Evolutionary conservation across 805 yeast genomes (phyloP), one percentile per base, ranked within the genome.

Genomic region (Schwanniomyces pseudopolymorphus): DNA sequence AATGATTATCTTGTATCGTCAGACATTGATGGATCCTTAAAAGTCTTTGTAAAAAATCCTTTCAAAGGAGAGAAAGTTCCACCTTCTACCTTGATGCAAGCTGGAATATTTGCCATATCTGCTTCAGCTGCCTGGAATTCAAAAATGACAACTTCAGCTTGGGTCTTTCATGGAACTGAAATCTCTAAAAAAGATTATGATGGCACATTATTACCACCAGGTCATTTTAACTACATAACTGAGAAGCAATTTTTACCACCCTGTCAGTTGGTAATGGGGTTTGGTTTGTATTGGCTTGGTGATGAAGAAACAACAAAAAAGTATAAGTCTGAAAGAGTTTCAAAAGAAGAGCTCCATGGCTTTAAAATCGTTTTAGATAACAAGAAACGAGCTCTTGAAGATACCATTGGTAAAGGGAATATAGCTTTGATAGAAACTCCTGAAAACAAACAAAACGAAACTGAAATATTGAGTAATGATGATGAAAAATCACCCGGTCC

Each of bases 101-200:
- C 98, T 0, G 96, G 96, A 10, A 79, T 87, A 5, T 85, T 85
- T 53, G 79, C 95, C n/a, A 75, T 89, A 51, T 79, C 91, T 19
- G 77, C 92, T 0, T 85, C 96, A 7, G 82, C 78, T 36, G 96
- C 96, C 0, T 94, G 99, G 99, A 91, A 85, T 33, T 79, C 85
- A 44, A 92, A 91, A 61, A 76, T 85, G 25, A 80, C 89, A 1
- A 80, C 88, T 0, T 83, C 96, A 2, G 85, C 96, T 2, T 90
- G 96, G 95, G 86, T 83, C 79, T 80, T 87, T n/a, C 75, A 74
- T 31, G 90, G 90, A 1, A 62, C 64, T 14, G 84, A 81, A 40
- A 76, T 92, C 2, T 80, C 89, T 1, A 88, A 89, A 57, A 79
- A 79, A 42, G 91, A 87, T 55, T 74, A 74, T 45, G 84, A 80